Conservation (phyloP, 2,329 filamentous ascomycete species). For the Venturia pyrina region DNA sequence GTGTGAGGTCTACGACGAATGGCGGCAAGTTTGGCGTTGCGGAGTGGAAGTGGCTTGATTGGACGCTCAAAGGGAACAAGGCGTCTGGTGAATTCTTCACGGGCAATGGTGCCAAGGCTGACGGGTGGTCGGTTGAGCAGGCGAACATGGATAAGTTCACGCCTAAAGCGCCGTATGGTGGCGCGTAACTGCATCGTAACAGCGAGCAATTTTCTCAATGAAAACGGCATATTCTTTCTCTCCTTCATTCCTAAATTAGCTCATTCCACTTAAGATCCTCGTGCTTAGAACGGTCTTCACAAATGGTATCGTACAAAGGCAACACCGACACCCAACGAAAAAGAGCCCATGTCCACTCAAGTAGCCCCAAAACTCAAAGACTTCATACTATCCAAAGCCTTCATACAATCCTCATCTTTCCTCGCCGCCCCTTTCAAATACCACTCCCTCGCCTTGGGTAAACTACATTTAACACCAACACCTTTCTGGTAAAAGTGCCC, state of each 20-base stretch:
- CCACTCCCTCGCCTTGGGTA: not conserved
- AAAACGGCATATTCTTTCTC: too few relatives aligned
- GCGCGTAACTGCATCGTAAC: not conserved
- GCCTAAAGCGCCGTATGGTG: not conserved
- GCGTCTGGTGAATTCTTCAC: not conserved
- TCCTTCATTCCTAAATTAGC: too few relatives aligned
- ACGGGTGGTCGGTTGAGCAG: slow-evolving; percentile 9
- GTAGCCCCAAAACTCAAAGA: not conserved
- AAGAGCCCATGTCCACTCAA: not conserved
- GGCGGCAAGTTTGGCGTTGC: slow-evolving; percentile 10
- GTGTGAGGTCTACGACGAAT: not conserved
- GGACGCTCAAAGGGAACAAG: not conserved
- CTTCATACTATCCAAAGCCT: not conserved
- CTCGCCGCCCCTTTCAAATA: slow-evolving; percentile 2
- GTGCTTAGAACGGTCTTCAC: too few relatives aligned
- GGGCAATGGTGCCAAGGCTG: not conserved
- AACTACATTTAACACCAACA: not conserved
- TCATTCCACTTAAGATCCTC: too few relatives aligned
- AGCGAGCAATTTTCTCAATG: too few relatives aligned
- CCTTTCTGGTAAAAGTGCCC: slow-evolving; percentile 5
- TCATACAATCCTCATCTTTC: not conserved
- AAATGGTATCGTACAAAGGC: too few relatives aligned
- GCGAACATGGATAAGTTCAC: slow-evolving; percentile 7
- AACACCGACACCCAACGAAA: too few relatives aligned
- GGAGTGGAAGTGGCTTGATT: slow-evolving; percentile 10